Evolutionary conservation across 257 asterid genomes (phyloP), one percentile per base, ranked within the genome.

Genomic region (Forsythia suspensa): DNA sequence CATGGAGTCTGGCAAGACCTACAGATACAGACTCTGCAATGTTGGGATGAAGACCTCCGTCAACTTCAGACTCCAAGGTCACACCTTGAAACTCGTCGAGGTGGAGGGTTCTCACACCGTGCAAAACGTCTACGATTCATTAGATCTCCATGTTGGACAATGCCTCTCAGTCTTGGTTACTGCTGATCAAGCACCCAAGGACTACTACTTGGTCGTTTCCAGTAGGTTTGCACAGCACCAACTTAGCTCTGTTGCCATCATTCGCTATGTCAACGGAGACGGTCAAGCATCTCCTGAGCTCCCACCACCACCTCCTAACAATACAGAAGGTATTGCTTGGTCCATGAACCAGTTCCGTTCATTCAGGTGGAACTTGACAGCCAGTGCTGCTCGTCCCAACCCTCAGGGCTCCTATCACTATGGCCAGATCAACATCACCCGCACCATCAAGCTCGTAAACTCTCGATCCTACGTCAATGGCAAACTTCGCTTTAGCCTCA

Each of bases 331-430:
- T 21, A 48, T 80, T 9, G 79, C 75, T 5, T 80, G 83, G 83
- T 80, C 83, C 1, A 74, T 80, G 20, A 80, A 77, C 75, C 80
- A 77, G 52, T 77, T 77, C 69, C 74, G 74, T 5, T 67, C 80
- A 34, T 77, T 77, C 79, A 66, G 79, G 83, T 80, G 83, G 83
- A 80, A 80, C 59, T 78, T 80, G 13, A 80, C 83, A 1, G 83
- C 83, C 13, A 80, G 83, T 68, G 83, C 83, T 0, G 83, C 83
- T 46, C 83, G 83, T 20, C 83, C 83, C 75, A 80, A 80, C 79
- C 83, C 83, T 16, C 83, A 80, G n/a, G 83, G 83, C 41, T 80
- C 83, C 0, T 80, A 80, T 75, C 83, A 80, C 79, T 80, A 80
- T 13, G 83, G 83, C 51, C 57, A 73, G 75, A 80, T 80, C 71